Percentiles rank a stretch among this genome's conserved stretches.
Conservation (phyloP, 1,284 basidiomycete species). For the Sutorius eximius region DNA sequence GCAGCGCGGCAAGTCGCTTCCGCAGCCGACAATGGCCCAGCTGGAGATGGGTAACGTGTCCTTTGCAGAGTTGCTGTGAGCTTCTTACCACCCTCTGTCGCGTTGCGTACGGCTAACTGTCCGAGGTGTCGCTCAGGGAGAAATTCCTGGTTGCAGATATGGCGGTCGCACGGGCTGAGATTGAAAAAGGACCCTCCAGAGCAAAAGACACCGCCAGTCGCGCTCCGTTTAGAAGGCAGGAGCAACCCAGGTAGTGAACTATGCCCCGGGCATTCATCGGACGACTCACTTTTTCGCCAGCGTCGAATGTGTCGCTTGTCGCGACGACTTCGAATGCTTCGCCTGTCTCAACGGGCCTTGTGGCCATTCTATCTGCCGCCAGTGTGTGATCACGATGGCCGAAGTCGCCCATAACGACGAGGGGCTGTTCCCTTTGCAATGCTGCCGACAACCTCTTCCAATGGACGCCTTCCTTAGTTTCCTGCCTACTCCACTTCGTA, state of each 20-base stretch:
- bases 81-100: background rate
- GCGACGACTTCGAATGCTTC: conserved; percentile 11
- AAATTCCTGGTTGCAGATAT: conserved; percentile 17
- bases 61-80: conserved; percentile 23
- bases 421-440: conserved; percentile 42
- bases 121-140: background rate
- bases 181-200: background rate
- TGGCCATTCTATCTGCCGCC: conserved; percentile 40
- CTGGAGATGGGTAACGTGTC: conserved; percentile 13
- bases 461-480: conserved; percentile 28
- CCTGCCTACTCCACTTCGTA: conserved; percentile 27
- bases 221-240: background rate
- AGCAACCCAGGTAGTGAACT: conserved; percentile 1
- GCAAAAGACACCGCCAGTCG: background rate
- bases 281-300: conserved; percentile 10
- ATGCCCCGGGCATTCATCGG: background rate
- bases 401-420: conserved; percentile 39
- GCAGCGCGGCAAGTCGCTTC: conserved; percentile 11
- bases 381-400: conserved; percentile 40
- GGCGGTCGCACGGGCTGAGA: background rate
- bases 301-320: conserved; percentile 27
- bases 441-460: conserved; percentile 40
- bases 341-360: conserved; percentile 33
- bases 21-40: conserved; percentile 19
- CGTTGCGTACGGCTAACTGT: background rate